Evolutionary conservation across 23 red algal genomes (phyloP), one percentile per base, ranked within the genome.

Genomic region (Gracilariopsis chorda): DNA sequence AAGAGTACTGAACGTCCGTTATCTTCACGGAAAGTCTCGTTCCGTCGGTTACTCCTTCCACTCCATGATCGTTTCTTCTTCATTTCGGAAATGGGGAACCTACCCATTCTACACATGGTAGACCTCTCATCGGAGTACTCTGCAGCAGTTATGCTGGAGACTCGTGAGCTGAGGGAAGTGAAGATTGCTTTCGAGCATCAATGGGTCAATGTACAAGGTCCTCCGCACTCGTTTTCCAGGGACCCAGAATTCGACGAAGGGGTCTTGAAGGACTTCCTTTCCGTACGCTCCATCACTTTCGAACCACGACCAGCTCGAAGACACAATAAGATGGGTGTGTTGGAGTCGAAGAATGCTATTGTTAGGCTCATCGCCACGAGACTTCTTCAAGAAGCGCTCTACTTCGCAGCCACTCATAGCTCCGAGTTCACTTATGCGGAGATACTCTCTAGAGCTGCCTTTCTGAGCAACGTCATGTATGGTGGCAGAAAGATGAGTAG

Each of bases 291-390:
- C 19, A 76, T 88, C 37, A 1, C 37, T 20, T 88, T 77, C 43
- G 83, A 88, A 36, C 64, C 65, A 24, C 47, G 40, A 24, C 83
- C 64, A 55, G 47, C 33, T 6, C 83, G 83, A 9, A 40, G 83
- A 37, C 83, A 88, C 33, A 74, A 88, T 4, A 77, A 88, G 33
- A 29, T 88, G 4, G 83, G 83, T 24, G 32, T 88, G 5, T 62
- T 88, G 19, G 83, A 77, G 48, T 37, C 57, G 29, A 77, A 88
- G 69, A 68, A 69, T 0, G 0, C 56, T 14, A 48, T 86, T 63
- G 29, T 72, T 30, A 4, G 57, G 23, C 27, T 0, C 12, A 40
- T 88, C 7, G n/a, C 45, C 16, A 43, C 21, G n/a, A 0, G 62
- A 48, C 65, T 88, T 17, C 41, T 88, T 2, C 57, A 37, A 43